phyloP scores from a whole-genome alignment of 2,329 filamentous ascomycete genomes.

The Claviceps monticola region DNA sequence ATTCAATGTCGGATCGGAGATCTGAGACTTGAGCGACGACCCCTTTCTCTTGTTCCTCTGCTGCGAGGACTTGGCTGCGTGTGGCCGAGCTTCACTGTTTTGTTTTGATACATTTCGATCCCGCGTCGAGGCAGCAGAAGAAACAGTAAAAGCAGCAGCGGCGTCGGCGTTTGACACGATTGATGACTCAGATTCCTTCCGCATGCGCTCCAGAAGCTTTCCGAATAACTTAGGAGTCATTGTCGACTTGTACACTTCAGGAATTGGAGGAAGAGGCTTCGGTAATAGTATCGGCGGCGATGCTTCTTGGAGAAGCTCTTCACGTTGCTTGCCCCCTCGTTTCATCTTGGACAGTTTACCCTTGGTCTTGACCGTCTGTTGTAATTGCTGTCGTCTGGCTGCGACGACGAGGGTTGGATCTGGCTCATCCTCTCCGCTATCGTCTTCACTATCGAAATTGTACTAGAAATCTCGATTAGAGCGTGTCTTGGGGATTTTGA shows the following conservation, averaged over 20 bases:
- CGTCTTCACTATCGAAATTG: constrained; percentile 21
- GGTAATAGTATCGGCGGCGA: not conserved
- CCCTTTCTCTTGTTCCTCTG: constrained; percentile 6
- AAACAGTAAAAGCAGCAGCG: not conserved
- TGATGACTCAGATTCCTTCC: constrained; percentile 10
- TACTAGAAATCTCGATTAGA: constrained; percentile 24
- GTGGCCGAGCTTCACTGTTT: not conserved
- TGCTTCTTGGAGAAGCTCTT: constrained; percentile 10
- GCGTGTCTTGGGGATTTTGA: constrained; percentile 21
- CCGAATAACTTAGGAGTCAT: constrained; percentile 14
- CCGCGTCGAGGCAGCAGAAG: not conserved
- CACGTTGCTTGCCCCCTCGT: constrained; percentile 4
- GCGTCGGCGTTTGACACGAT: not conserved
- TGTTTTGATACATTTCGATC: not conserved
- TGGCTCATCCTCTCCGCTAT: constrained; percentile 10
- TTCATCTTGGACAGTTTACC: constrained; percentile 1
- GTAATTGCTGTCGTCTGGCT: not conserved
- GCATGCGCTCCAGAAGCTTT: constrained; percentile 16
- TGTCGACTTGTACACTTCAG: constrained; percentile 14
- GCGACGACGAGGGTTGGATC: not conserved
- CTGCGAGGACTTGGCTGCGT: not conserved
- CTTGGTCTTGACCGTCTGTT: not conserved
- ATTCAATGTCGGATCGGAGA: constrained; percentile 12
- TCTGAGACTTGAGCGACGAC: constrained; percentile 11
- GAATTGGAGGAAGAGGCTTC: constrained; percentile 18